Base-by-base conservation (phyloP, 1,284 basidiomycete species). In the Rhodotorula sp. region DNA sequence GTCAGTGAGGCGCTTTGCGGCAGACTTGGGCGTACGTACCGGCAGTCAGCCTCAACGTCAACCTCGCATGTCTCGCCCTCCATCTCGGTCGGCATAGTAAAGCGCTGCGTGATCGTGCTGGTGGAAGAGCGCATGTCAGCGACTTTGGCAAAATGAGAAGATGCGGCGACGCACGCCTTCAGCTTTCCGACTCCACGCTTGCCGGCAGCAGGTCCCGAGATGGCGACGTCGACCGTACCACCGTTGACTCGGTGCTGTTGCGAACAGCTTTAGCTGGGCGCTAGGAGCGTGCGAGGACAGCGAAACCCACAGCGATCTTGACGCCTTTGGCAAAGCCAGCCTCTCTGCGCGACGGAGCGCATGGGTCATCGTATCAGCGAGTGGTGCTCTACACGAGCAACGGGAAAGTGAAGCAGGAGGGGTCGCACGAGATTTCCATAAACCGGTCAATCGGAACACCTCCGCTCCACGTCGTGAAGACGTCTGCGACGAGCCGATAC, bases 401-500 rank as follows among this genome's bases (percentile, higher is more conserved):
- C 7, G 15, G 13, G 56, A 47, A 8, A n/a, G 20, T 7, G 58
- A 31, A 13, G 48, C 11, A 22, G 37, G 13, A 59, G 47, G 4
- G 31, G n/a, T 37, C 60, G 16, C 51, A 60, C 52, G 61, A 61
- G 24, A 77, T 74, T 60, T 75, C 60, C 66, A 78, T 78, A 34
- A 79, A 79, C 52, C 78, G 73, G 55, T 79, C 75, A 40, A 79
- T 74, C 30, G 77, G 78, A 2, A 76, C 76, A 26, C 77, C 76
- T 37, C 77, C 77, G 4, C 71, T 75, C 78, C 78, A 79, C 8
- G 78, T 79, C 13, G 78, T 79, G 64, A 78, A 79, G 13, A 78
- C 78, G 60, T 75, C 77, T 62, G 47, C 50, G 28, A 16, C 34
- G 34, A 34, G 10, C 34, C 34, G 10, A n/a, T n/a, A n/a, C n/a